Evolutionary conservation across 768 basidiomycete species (phyloP).

Genomic region (Boletus pseudopeckii): DNA sequence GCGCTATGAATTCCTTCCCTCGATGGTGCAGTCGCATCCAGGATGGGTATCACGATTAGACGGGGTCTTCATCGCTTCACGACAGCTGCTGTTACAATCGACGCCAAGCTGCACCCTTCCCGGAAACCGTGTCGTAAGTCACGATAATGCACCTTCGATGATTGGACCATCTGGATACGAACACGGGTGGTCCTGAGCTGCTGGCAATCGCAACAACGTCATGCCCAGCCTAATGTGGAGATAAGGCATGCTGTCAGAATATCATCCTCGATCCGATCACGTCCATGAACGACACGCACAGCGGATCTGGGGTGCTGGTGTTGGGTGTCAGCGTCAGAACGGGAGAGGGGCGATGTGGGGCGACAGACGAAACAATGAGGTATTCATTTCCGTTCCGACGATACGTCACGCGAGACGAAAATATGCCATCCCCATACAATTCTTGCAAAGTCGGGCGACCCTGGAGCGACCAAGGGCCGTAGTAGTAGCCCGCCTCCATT

Average conservation of each 20-base stretch:
- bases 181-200: neutral
- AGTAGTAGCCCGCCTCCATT: neutral
- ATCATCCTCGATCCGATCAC: neutral
- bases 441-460: neutral
- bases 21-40: neutral
- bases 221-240: neutral
- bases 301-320: neutral
- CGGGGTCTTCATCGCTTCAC: neutral
- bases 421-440: neutral
- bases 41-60: neutral
- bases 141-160: neutral
- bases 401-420: neutral
- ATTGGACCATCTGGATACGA: neutral
- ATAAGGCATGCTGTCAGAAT: neutral
- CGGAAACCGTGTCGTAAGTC: neutral
- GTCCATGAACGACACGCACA: neutral
- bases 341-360: neutral
- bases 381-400: conserved; percentile 13
- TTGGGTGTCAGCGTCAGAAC: neutral
- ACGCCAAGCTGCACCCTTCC: neutral
- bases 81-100: neutral
- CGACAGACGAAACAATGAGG: neutral
- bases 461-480: neutral
- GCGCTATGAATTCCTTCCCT: neutral
- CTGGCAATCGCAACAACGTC: neutral